phyloP scores from a whole-genome alignment of 768 basidiomycete species.

The Harrya chromipes region DNA sequence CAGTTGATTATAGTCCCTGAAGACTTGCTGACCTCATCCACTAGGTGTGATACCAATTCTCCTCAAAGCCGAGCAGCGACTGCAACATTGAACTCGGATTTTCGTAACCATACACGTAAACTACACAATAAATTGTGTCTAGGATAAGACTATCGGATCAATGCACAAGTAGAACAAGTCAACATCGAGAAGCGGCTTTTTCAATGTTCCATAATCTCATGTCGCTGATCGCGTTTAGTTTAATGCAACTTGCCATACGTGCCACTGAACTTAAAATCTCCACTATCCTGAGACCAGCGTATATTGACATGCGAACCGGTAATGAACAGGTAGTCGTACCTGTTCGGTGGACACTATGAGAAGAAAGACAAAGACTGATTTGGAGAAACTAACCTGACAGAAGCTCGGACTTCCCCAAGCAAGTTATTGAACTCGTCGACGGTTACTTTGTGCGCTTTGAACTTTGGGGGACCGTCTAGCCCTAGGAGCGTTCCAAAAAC shows the following conservation, averaged over 20 bases:
- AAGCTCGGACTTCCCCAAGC: slow-evolving; percentile 35
- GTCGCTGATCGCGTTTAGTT: not conserved
- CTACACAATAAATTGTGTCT: not conserved
- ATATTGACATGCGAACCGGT: slow-evolving; percentile 43
- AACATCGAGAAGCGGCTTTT: not conserved
- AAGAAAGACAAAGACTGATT: not conserved
- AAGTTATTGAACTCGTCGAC: slow-evolving; percentile 32
- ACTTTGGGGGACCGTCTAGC: slow-evolving; percentile 43
- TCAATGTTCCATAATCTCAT: not conserved
- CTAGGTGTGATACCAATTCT: slow-evolving; percentile 27
- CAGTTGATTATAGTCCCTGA: not conserved
- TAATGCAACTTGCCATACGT: slow-evolving; percentile 35
- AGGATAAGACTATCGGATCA: not conserved
- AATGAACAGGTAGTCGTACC: slow-evolving; percentile 39
- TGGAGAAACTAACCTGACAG: slow-evolving; percentile 33
- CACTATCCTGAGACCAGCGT: slow-evolving; percentile 40
- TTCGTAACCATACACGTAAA: not conserved
- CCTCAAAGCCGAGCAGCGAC: slow-evolving; percentile 15
- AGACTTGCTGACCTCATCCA: slow-evolving; percentile 1
- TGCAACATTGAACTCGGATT: slow-evolving; percentile 5
- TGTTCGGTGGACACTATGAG: slow-evolving; percentile 15
- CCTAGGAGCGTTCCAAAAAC: slow-evolving; percentile 47
- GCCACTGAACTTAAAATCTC: slow-evolving; percentile 59
- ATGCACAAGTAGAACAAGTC: not conserved
- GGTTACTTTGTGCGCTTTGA: slow-evolving; percentile 48